A percentile compares a stretch with the other conserved stretches of the same genome.
Conservation (phyloP, 768 basidiomycete genomes). For the Boletus rubroflammeus region DNA sequence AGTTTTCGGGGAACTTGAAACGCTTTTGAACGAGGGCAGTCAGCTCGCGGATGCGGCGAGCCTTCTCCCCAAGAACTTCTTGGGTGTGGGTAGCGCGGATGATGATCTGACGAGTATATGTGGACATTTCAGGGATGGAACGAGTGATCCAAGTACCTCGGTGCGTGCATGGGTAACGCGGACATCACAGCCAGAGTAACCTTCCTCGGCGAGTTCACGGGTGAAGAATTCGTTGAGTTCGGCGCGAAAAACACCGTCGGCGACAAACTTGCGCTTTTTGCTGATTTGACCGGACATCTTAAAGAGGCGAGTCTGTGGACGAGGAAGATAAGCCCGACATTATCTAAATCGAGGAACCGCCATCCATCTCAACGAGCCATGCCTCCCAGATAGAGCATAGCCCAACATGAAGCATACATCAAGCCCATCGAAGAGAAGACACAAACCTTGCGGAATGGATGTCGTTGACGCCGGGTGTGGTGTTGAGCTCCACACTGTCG, state of each 20-base stretch:
- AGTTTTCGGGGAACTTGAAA: slow-evolving; percentile 99
- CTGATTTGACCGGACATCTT: slow-evolving; percentile 86
- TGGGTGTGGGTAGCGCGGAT: slow-evolving; percentile 99
- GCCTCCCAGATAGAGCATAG: neutral
- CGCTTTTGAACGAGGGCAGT: slow-evolving; percentile 98
- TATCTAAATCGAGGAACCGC: slow-evolving; percentile 15
- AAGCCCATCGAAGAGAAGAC: neutral
- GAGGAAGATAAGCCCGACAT: slow-evolving; percentile 19
- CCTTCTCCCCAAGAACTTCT: slow-evolving; percentile 98
- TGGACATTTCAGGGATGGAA: neutral
- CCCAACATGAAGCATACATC: neutral
- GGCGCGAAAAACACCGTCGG: slow-evolving; percentile 98
- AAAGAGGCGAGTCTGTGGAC: slow-evolving; percentile 18
- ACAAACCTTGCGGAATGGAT: slow-evolving; percentile 25
- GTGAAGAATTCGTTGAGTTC: slow-evolving; percentile 99
- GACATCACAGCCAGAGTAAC: slow-evolving; percentile 99
- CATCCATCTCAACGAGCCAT: slow-evolving; percentile 21
- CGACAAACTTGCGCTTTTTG: slow-evolving; percentile 98
- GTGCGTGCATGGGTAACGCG: slow-evolving; percentile 99
- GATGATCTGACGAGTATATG: slow-evolving; percentile 66
- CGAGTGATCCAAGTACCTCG: slow-evolving; percentile 53
- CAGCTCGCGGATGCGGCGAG: slow-evolving; percentile 97
- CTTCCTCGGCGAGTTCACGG: slow-evolving; percentile 97
- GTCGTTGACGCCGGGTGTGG: slow-evolving; percentile 18
- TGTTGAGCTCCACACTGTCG: slow-evolving; percentile 15